Evolutionary conservation across 192 early-diverging fungal species (phyloP).

Genomic region (Coemansia erecta): DNA sequence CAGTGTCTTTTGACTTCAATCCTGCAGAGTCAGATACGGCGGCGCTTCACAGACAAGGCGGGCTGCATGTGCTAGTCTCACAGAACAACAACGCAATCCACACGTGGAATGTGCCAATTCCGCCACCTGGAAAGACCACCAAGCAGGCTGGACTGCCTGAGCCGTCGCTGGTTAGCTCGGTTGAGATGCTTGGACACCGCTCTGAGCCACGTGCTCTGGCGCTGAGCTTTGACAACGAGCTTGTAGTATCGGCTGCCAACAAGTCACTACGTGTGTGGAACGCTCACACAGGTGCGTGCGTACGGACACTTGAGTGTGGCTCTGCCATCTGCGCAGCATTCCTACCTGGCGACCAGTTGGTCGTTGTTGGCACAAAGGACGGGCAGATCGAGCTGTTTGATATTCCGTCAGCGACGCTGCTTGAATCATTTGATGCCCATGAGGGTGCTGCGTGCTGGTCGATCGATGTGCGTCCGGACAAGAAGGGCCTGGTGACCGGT

Average conservation of each 20-base stretch:
- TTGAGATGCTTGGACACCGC: conserved; percentile 89
- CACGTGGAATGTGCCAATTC: conserved; percentile 63
- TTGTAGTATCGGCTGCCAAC: conserved; percentile 84
- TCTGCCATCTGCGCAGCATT: conserved; percentile 91
- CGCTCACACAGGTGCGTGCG: conserved; percentile 72
- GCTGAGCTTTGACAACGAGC: conserved; percentile 85
- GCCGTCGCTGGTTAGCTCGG: conserved; percentile 61
- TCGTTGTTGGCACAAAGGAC: conserved; percentile 90
- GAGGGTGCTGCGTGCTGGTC: conserved; percentile 82
- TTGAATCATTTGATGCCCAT: conserved; percentile 90
- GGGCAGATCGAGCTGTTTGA: conserved; percentile 91
- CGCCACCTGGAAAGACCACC: conserved; percentile 57
- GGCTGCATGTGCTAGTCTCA: conserved; percentile 61
- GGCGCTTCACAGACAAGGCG: conserved; percentile 23
- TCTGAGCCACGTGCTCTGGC: conserved; percentile 86
- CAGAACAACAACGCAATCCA: conserved; percentile 84
- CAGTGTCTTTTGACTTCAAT: conserved; percentile 64
- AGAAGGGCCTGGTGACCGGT: conserved; percentile 85
- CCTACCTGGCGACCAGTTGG: conserved; percentile 81
- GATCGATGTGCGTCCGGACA: conserved; percentile 81
- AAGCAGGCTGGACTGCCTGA: conserved; percentile 65
- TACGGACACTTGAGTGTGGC: conserved; percentile 88
- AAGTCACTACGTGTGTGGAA: conserved; percentile 90
- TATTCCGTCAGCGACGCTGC: conserved; percentile 74
- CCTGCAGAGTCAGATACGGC: conserved; percentile 27